Percentiles rank a stretch among this genome's conserved stretches.
phyloP scores from a whole-genome alignment of 257 asterid genomes.

The Galeopsis tetrahit region DNA sequence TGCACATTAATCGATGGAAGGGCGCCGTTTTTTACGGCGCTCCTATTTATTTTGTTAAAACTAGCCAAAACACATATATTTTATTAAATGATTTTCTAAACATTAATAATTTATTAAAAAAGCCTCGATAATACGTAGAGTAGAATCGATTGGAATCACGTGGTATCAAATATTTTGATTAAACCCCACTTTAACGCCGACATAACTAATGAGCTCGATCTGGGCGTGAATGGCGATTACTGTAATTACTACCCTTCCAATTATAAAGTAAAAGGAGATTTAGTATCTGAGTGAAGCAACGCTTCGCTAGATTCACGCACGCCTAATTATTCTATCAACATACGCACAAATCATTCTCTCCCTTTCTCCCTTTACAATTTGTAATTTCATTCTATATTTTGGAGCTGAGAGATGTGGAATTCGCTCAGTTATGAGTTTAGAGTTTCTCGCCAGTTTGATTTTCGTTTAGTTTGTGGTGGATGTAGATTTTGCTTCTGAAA shows the following conservation, averaged over 20 bases:
- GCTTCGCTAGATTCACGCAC: conserved; percentile 32
- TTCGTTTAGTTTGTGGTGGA: conserved; percentile 32
- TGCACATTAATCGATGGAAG: too few relatives aligned
- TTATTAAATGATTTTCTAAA: too few relatives aligned
- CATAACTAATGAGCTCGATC: too few relatives aligned
- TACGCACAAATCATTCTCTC: conserved; percentile 15
- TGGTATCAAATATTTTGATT: too few relatives aligned
- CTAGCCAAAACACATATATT: too few relatives aligned
- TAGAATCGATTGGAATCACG: too few relatives aligned
- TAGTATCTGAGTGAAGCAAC: conserved; percentile 49
- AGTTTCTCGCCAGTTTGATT: conserved; percentile 33
- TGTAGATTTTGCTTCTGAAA: conserved; percentile 38
- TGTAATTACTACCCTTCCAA: neutral
- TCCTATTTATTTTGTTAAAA: too few relatives aligned
- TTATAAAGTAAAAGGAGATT: neutral
- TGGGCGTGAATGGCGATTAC: too few relatives aligned
- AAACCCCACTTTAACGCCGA: too few relatives aligned
- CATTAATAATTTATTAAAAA: too few relatives aligned
- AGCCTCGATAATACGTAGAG: too few relatives aligned
- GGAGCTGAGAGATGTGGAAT: conserved; percentile 41
- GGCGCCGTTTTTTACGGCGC: too few relatives aligned
- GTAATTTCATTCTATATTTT: neutral
- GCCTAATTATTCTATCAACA: conserved; percentile 32
- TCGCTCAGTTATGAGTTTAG: conserved; percentile 29
- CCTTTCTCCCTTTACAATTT: conserved; percentile 33